phyloP scores from a whole-genome alignment of 2,329 filamentous ascomycete species.

The Colletotrichum lini region DNA sequence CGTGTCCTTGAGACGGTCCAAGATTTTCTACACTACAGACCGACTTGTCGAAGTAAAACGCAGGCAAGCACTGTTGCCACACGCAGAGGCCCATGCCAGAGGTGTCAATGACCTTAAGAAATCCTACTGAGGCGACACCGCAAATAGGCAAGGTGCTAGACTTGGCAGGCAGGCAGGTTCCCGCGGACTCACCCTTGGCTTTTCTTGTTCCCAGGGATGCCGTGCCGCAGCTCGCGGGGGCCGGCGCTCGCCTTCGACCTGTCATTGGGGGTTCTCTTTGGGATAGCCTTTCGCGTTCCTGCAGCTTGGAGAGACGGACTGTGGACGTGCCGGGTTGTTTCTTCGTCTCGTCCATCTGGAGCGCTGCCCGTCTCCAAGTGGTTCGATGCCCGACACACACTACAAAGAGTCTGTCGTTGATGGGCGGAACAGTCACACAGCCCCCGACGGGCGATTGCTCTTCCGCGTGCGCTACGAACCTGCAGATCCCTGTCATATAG shows the following conservation, averaged over 20 bases:
- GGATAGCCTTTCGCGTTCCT: conserved; percentile 6
- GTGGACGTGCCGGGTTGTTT: background rate
- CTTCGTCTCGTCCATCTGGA: conserved; percentile 9
- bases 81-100: too few relatives aligned
- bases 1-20: conserved; percentile 10
- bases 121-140: background rate
- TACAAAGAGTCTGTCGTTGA: background rate
- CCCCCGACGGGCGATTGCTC: conserved; percentile 7
- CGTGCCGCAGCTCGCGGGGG: conserved; percentile 7
- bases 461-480: conserved; percentile 22
- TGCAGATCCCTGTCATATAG: conserved; percentile 6
- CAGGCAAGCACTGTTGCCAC: conserved; percentile 4
- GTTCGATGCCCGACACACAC: background rate
- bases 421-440: conserved; percentile 7
- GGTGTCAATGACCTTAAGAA: background rate
- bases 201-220: background rate
- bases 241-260: conserved; percentile 5
- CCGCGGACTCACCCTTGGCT: background rate
- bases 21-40: background rate
- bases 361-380: conserved; percentile 3
- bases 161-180: background rate
- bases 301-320: background rate
- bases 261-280: background rate
- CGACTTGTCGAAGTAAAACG: conserved; percentile 3
- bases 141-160: background rate